Conservation (phyloP, 352 stramenopile genomes). For the Phytophthora quininea region DNA sequence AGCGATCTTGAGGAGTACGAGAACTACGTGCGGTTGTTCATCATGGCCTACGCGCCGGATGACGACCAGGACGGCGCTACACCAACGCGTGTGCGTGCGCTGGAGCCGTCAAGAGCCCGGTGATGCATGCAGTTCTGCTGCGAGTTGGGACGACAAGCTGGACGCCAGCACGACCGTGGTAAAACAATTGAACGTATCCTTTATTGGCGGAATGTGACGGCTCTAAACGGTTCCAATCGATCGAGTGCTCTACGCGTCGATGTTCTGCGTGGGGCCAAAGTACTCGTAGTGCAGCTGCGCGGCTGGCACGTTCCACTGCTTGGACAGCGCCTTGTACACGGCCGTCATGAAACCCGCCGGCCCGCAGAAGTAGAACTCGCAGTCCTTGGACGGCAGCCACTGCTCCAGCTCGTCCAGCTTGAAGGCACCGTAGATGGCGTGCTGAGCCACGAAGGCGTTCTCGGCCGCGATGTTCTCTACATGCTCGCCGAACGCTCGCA, state of each 20-base stretch:
- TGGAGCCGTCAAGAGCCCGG: too few relatives aligned
- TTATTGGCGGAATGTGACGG: background rate
- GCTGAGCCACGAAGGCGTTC: conserved; percentile 41
- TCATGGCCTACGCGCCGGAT: too few relatives aligned
- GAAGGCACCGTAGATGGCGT: conserved; percentile 41
- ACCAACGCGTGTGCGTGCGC: too few relatives aligned
- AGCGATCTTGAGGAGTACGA: too few relatives aligned
- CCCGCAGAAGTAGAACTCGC: conserved; percentile 67
- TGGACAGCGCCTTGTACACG: conserved; percentile 42
- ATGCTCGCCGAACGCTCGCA: conserved; percentile 39
- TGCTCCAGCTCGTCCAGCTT: conserved; percentile 38
- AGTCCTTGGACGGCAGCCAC: conserved; percentile 39
- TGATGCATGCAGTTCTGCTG: too few relatives aligned
- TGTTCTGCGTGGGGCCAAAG: conserved; percentile 62
- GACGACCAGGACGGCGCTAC: too few relatives aligned
- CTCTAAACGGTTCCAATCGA: background rate
- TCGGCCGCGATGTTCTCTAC: conserved; percentile 37
- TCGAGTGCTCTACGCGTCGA: conserved; percentile 13
- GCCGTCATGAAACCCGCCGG: conserved; percentile 59
- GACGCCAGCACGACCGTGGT: too few relatives aligned
- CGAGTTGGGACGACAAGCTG: too few relatives aligned
- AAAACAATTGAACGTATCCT: background rate
- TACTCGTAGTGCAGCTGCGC: conserved; percentile 68
- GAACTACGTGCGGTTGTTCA: too few relatives aligned
- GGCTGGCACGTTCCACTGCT: conserved; percentile 41